Percentiles rank a stretch among this genome's conserved stretches.
Conservation (phyloP, 148 eudicot species). For the Polygonum aviculare region DNA sequence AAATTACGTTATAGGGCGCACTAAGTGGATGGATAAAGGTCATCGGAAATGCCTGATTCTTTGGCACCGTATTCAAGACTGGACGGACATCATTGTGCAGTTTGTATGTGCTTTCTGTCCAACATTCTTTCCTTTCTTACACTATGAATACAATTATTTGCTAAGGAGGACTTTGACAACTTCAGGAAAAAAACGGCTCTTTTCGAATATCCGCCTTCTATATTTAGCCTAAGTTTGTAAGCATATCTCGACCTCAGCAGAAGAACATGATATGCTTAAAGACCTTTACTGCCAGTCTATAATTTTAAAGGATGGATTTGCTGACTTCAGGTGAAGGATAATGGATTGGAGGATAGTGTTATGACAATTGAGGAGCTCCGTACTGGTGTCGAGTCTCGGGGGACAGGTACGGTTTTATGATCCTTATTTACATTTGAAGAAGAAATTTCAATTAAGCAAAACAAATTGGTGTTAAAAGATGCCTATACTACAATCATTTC, state of each 20-base stretch:
- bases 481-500: no score
- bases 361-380: conserved; percentile 93
- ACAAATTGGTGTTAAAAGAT: no score
- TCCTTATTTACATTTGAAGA: not conserved
- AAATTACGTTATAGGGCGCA: conserved; percentile 52
- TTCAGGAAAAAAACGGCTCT: not conserved
- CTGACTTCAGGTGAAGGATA: conserved; percentile 55
- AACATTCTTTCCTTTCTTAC: not conserved
- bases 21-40: conserved; percentile 92
- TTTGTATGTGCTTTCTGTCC: conserved; percentile 46
- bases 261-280: not conserved
- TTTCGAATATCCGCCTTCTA: not conserved
- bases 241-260: not conserved
- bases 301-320: not conserved
- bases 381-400: conserved; percentile 76
- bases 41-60: conserved; percentile 85
- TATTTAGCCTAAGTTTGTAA: not conserved
- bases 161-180: not conserved
- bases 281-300: not conserved
- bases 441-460: no score
- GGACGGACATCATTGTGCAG: conserved; percentile 71
- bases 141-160: not conserved
- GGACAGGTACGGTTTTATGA: conserved; percentile 53
- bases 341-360: conserved; percentile 90
- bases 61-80: conserved; percentile 96